phyloP scores from a whole-genome alignment of 2,329 filamentous ascomycete species.

The Nigrospora sphaerica region DNA sequence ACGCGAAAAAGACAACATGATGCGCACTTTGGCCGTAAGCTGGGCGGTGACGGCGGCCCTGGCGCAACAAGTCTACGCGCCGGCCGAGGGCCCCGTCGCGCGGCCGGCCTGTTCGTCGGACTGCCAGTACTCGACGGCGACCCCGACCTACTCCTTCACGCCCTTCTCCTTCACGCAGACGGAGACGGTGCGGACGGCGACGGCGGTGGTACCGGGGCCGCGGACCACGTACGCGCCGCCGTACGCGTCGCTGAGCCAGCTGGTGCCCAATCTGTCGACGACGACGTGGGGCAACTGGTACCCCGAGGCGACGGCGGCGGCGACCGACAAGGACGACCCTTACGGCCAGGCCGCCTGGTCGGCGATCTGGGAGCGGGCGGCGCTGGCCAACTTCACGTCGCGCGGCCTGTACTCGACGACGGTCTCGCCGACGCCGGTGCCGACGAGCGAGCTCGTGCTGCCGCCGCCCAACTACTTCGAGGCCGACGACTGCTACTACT shows the following conservation, averaged over 20 bases:
- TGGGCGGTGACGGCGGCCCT: background rate
- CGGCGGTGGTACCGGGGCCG: constrained; percentile 19
- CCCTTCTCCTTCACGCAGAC: constrained; percentile 27
- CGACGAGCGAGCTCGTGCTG: constrained; percentile 45
- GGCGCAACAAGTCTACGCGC: constrained; percentile 26
- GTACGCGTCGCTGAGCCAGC: constrained; percentile 22
- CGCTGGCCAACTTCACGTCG: constrained; percentile 24
- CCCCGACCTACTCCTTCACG: constrained; percentile 19
- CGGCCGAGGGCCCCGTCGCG: constrained; percentile 17
- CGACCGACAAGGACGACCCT: constrained; percentile 24
- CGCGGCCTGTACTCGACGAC: constrained; percentile 31
- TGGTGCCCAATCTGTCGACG: constrained; percentile 26
- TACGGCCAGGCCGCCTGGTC: constrained; percentile 32
- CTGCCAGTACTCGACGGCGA: constrained; percentile 14
- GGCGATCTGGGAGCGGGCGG: constrained; percentile 24
- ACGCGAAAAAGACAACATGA: too few relatives aligned
- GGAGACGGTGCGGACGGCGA: constrained; percentile 29
- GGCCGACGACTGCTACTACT: constrained; percentile 39
- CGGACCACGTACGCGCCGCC: constrained; percentile 26
- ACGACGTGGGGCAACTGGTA: constrained; percentile 34
- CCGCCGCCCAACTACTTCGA: constrained; percentile 45
- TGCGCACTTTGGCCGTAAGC: background rate
- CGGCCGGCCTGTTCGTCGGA: constrained; percentile 16
- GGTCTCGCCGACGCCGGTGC: constrained; percentile 45
- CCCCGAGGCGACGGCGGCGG: constrained; percentile 21